Percentiles rank a stretch among this genome's conserved stretches.
phyloP scores from a whole-genome alignment of 805 yeast species.

The fission yeast (Schizosaccharomyces pombe) region DNA sequence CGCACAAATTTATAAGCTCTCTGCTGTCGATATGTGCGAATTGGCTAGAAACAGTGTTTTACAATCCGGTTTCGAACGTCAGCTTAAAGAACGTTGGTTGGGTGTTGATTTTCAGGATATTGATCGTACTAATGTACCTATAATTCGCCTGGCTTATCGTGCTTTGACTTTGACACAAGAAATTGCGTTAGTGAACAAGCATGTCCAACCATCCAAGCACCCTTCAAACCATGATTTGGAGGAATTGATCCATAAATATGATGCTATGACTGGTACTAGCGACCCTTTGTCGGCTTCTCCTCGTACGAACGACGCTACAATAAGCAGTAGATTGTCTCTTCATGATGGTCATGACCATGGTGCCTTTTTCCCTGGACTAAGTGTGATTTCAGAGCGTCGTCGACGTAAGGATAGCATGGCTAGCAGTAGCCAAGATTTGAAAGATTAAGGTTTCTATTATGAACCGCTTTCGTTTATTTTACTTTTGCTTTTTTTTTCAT shows the following conservation, averaged over 20 bases:
- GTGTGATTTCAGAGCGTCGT: constrained; percentile 4
- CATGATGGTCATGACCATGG: background rate
- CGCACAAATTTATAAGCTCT: constrained; percentile 84
- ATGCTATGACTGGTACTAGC: background rate
- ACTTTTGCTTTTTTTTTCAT: no score
- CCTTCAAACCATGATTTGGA: background rate
- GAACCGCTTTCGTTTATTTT: no score
- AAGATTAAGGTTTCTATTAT: no score
- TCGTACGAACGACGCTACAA: background rate
- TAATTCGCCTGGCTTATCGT: constrained; percentile 63
- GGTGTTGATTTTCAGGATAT: constrained; percentile 72
- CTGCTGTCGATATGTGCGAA: constrained; percentile 93
- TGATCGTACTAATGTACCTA: constrained; percentile 87
- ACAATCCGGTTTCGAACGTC: constrained; percentile 84
- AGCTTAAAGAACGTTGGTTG: constrained; percentile 75
- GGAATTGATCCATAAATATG: background rate
- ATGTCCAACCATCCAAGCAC: background rate
- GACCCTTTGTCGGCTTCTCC: background rate
- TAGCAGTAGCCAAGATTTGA: background rate
- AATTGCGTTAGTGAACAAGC: constrained; percentile 15
- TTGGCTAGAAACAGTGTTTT: constrained; percentile 76
- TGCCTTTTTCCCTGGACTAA: constrained; percentile 2
- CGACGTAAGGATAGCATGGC: constrained; percentile 1
- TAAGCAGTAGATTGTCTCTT: background rate
- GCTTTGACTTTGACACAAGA: constrained; percentile 62